Evolutionary conservation across 2,329 filamentous ascomycete genomes (phyloP).

Genomic region (Hypoxylon sp.): DNA sequence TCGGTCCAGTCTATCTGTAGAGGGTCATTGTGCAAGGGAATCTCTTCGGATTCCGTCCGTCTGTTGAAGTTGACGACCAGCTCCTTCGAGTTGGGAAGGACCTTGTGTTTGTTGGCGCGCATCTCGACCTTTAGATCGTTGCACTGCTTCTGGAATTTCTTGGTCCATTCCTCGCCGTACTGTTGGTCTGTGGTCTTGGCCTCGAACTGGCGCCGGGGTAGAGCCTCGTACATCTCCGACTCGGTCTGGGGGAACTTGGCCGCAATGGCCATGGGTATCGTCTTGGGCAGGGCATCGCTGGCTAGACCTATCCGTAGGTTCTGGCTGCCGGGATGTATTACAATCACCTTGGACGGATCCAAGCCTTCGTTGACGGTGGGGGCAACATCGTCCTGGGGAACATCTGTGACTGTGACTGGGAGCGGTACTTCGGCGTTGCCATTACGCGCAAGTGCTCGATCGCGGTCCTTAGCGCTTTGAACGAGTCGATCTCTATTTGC

Average conservation of each 20-base stretch:
- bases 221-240: conserved; percentile 82
- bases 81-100: conserved; percentile 97
- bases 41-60: conserved; percentile 83
- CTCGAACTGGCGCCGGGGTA: conserved; percentile 77
- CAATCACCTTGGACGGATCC: conserved; percentile 89
- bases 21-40: conserved; percentile 94
- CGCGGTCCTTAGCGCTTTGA: conserved; percentile 86
- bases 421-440: conserved; percentile 74
- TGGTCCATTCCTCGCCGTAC: conserved; percentile 85
- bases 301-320: conserved; percentile 94
- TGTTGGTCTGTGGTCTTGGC: conserved; percentile 76
- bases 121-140: conserved; percentile 90
- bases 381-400: conserved; percentile 68
- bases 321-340: conserved; percentile 95
- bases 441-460: conserved; percentile 83
- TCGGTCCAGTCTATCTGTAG: conserved; percentile 97
- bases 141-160: conserved; percentile 83
- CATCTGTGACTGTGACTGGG: conserved; percentile 69
- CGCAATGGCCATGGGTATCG: conserved; percentile 92
- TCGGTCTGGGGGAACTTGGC: conserved; percentile 82
- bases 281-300: conserved; percentile 95
- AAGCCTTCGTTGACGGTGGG: conserved; percentile 69
- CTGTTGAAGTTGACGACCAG: conserved; percentile 95
- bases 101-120: conserved; percentile 92
- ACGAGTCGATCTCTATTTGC: conserved; percentile 86